Evolutionary conservation across 2,329 filamentous ascomycete species (phyloP), one percentile per base, ranked within the genome.

Genomic region (Trichoderma sp.): DNA sequence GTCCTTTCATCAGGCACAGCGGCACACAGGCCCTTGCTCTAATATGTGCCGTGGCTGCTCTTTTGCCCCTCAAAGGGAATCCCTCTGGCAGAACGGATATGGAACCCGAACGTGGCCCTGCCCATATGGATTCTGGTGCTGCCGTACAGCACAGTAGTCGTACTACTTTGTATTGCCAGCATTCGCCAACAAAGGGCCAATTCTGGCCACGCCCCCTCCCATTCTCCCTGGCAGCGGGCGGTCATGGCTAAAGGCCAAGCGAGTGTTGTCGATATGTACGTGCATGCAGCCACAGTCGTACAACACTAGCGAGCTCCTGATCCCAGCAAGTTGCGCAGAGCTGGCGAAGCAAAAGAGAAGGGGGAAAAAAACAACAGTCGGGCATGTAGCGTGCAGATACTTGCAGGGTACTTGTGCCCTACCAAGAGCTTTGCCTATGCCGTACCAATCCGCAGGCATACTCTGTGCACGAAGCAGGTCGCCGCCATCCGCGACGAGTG

Each of bases 61-160:
- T 27, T 53, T 50, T 56, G 32, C 32, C 22, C 35, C 29, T 48
- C 42, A 39, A 37, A 45, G 39, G 42, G 54, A 37, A 45, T 17
- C 19, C 27, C 42, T 59, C 53, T 57, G 10, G 19, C 64, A 37
- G 34, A 45, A 61, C 66, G 69, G 69, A 58, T 66, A 63, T 61
- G 63, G 63, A 45, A 70, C 67, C 66, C 69, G 69, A 67, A 70
- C 63, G 63, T 67, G 67, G 68, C 61, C 54, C 68, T 34, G 54
- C 19, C 22, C n/a, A 37, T 68, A 57, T 63, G 65, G 42, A n/a
- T 63, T 48, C 27, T 48, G 63, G 39, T 32, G 50, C 50, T 32
- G n/a, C 17, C 9, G 4, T n/a, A n/a, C n/a, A n/a, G n/a, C n/a
- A n/a, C n/a, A n/a, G n/a, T n/a, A n/a, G n/a, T n/a, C 29, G 15